phyloP scores from a whole-genome alignment of 176 grass and related monocot species.

The Triticum monococcum region DNA sequence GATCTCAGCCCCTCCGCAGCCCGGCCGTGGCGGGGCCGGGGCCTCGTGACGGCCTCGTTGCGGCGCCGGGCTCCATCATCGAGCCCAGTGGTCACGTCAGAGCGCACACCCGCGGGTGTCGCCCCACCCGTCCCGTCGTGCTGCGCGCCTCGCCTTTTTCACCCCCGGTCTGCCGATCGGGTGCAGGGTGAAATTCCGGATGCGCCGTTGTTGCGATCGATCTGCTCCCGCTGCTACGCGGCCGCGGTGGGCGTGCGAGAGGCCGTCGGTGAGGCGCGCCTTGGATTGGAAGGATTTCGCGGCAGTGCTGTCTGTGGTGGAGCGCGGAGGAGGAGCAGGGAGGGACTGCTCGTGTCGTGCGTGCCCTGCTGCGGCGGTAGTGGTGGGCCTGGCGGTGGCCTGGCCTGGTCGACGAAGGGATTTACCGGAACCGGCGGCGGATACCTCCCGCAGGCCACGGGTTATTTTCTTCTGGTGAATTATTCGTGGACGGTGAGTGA shows the following conservation, averaged over 20 bases:
- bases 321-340: no score
- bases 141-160: neutral
- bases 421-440: neutral
- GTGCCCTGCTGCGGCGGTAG: neutral
- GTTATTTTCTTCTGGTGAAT: neutral
- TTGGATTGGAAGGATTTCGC: neutral
- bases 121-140: neutral
- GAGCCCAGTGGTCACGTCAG: neutral
- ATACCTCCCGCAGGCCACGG: no score
- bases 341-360: neutral
- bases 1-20: neutral
- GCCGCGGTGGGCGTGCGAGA: no score
- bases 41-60: slow-evolving; percentile 3
- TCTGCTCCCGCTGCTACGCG: neutral
- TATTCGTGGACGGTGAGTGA: neutral
- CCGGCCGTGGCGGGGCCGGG: neutral
- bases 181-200: neutral
- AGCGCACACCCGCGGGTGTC: neutral
- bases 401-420: neutral
- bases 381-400: neutral
- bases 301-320: neutral
- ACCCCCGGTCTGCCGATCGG: neutral
- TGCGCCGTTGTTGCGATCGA: neutral
- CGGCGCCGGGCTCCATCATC: slow-evolving; percentile 19
- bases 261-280: neutral